A percentile compares a stretch with the other conserved stretches of the same genome.
phyloP scores from a whole-genome alignment of 352 stramenopile species.

The Pythium biforme region DNA sequence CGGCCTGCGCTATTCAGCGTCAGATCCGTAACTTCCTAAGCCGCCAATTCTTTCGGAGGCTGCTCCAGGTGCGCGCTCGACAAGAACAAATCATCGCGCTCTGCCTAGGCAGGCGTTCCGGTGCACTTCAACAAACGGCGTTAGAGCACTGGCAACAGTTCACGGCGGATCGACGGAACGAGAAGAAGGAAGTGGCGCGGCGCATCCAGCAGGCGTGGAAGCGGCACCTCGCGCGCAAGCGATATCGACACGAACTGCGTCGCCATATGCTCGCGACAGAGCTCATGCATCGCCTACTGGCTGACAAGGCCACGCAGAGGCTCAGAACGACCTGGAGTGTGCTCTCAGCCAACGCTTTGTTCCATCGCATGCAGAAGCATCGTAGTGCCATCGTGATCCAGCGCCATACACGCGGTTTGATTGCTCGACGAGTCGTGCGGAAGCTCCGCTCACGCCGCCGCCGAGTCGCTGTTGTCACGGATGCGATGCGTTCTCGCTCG shows the following conservation, averaged over 20 bases:
- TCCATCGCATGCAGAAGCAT: conserved; percentile 43
- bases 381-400: conserved; percentile 51
- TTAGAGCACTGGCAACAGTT: conserved; percentile 29
- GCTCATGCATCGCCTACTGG: conserved; percentile 49
- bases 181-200: conserved; percentile 18
- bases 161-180: background rate
- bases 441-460: conserved; percentile 34
- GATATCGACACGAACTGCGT: conserved; percentile 33
- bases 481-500: conserved; percentile 27
- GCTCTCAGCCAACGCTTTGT: conserved; percentile 50
- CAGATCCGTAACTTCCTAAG: conserved; percentile 37
- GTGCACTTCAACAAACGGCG: conserved; percentile 15
- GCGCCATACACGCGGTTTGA: conserved; percentile 42
- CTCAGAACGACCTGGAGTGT: conserved; percentile 38
- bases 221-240: conserved; percentile 26
- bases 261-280: conserved; percentile 46
- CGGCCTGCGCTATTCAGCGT: conserved; percentile 41
- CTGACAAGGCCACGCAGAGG: conserved; percentile 31
- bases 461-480: conserved; percentile 37
- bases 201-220: conserved; percentile 47
- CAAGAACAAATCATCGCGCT: conserved; percentile 41
- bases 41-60: conserved; percentile 34
- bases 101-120: conserved; percentile 33
- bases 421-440: conserved; percentile 36
- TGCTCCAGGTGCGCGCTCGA: conserved; percentile 36